Conservation (phyloP, 768 basidiomycete genomes). For the Lactarius hengduanensis region DNA sequence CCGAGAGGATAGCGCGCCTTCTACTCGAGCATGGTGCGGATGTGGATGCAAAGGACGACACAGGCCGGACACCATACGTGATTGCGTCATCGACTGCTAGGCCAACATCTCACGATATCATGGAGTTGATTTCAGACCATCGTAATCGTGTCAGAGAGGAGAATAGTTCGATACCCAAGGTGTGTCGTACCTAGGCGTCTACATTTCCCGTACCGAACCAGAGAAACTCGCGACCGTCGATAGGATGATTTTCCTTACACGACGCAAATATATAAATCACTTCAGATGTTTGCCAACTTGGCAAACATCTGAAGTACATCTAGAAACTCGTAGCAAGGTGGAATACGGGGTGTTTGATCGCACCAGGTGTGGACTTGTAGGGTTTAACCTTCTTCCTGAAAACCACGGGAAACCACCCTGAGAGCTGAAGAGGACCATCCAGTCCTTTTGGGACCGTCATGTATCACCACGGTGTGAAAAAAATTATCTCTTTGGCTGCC, state of each 20-base stretch:
- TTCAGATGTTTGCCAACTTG: background rate
- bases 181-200: background rate
- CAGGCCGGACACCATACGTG: background rate
- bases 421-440: no score
- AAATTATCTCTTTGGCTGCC: no score
- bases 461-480: no score
- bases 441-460: no score
- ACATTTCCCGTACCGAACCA: background rate
- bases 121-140: background rate
- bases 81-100: background rate
- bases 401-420: no score
- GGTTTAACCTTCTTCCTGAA: no score
- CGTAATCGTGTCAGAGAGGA: background rate
- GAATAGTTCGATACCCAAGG: background rate
- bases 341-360: no score
- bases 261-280: background rate
- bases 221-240: background rate
- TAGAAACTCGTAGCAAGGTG: background rate
- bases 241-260: background rate
- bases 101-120: background rate
- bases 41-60: background rate
- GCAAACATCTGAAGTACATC: no score
- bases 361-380: no score
- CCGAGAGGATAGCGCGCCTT: background rate
- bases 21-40: background rate